phyloP scores from a whole-genome alignment of 495 filamentous ascomycete species.

The Amphirosellinia nigrospora region DNA sequence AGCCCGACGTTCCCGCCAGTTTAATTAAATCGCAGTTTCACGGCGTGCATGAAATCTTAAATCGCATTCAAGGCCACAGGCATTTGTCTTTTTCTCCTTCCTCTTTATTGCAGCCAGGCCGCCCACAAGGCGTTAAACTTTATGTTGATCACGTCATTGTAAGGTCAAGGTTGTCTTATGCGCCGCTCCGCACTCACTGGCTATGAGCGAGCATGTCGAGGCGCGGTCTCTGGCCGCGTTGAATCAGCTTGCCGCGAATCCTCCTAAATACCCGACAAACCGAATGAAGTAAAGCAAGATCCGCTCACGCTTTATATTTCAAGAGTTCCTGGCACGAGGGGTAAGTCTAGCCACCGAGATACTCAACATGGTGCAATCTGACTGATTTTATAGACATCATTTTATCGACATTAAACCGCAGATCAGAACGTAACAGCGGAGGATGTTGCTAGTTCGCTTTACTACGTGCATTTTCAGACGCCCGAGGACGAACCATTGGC shows the following conservation, averaged over 20 bases:
- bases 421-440: constrained; percentile 81
- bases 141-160: background rate
- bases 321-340: constrained; percentile 86
- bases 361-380: constrained; percentile 28
- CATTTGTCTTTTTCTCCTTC: background rate
- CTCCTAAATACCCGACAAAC: constrained; percentile 82
- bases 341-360: constrained; percentile 49
- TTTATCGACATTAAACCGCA: constrained; percentile 90
- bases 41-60: background rate
- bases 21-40: background rate
- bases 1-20: constrained; percentile 7
- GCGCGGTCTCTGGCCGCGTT: constrained; percentile 82
- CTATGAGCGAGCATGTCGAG: constrained; percentile 63
- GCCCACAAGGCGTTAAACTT: background rate
- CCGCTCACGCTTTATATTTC: constrained; percentile 88
- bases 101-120: background rate
- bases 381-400: constrained; percentile 73
- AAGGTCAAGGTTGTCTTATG: background rate
- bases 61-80: background rate
- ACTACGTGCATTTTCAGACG: constrained; percentile 83
- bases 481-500: constrained; percentile 61
- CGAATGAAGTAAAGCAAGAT: constrained; percentile 65
- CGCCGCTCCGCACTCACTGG: background rate
- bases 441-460: constrained; percentile 86
- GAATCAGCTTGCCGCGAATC: constrained; percentile 81